phyloP scores from a whole-genome alignment of 2,329 filamentous ascomycete genomes.

The Penicillium sp. region DNA sequence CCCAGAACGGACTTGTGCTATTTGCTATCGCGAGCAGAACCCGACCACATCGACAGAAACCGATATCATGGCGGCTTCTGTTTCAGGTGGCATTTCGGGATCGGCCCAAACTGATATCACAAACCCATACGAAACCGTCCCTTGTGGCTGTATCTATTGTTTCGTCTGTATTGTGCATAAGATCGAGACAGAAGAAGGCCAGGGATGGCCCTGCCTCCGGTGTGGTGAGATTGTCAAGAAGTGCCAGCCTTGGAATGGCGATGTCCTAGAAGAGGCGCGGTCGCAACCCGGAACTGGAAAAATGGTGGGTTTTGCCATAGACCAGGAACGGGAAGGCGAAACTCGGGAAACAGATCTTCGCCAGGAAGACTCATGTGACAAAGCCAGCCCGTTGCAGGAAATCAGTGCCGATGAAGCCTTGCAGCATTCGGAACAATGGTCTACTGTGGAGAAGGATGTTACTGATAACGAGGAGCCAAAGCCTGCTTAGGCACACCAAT shows the following conservation, averaged over 20 bases:
- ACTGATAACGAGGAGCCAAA: slow-evolving; percentile 4
- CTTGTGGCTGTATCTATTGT: slow-evolving; percentile 91
- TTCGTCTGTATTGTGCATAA: slow-evolving; percentile 91
- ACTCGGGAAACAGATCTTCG: slow-evolving; percentile 10
- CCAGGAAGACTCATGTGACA: slow-evolving; percentile 4
- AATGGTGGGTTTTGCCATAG: slow-evolving; percentile 44
- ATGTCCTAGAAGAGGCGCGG: slow-evolving; percentile 61
- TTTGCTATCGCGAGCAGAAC: slow-evolving; percentile 95
- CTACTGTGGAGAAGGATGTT: slow-evolving; percentile 32
- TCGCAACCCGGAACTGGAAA: slow-evolving; percentile 38
- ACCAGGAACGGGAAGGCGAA: slow-evolving; percentile 23
- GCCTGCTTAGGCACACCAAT: not conserved
- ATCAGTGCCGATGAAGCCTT: slow-evolving; percentile 35
- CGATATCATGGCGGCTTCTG: slow-evolving; percentile 69
- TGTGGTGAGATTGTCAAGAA: slow-evolving; percentile 82
- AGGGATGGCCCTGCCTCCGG: slow-evolving; percentile 87
- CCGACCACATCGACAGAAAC: slow-evolving; percentile 67
- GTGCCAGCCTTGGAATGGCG: slow-evolving; percentile 88
- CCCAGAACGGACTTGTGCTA: slow-evolving; percentile 90
- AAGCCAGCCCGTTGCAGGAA: slow-evolving; percentile 27
- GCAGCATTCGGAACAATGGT: slow-evolving; percentile 41
- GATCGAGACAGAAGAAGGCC: slow-evolving; percentile 87
- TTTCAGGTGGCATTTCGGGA: slow-evolving; percentile 73
- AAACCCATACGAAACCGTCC: slow-evolving; percentile 88
- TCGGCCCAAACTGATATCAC: slow-evolving; percentile 91